A percentile compares a stretch with the other conserved stretches of the same genome.
Evolutionary conservation across 2,329 filamentous ascomycete genomes (phyloP).

Genomic region (Cladosporium sp.): DNA sequence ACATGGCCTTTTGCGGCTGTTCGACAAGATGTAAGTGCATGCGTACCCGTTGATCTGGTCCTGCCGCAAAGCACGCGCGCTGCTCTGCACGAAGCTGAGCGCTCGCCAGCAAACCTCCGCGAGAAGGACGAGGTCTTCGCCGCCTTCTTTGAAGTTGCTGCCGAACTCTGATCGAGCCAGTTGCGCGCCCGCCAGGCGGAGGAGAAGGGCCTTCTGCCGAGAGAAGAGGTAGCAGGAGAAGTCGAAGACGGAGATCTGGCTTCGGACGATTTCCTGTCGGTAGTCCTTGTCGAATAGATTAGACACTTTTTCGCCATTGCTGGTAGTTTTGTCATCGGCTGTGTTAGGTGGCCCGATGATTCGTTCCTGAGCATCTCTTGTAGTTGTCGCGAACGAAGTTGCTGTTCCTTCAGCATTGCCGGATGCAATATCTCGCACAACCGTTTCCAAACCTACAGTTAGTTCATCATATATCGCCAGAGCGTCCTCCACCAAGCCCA

Average conservation of each 20-base stretch:
- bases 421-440: slow-evolving; percentile 66
- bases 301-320: slow-evolving; percentile 13
- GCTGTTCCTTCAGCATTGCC: slow-evolving; percentile 60
- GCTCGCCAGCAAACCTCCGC: slow-evolving; percentile 80
- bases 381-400: slow-evolving; percentile 64
- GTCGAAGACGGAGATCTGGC: slow-evolving; percentile 93
- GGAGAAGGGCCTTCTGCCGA: slow-evolving; percentile 73
- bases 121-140: slow-evolving; percentile 70
- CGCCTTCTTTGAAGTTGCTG: slow-evolving; percentile 26
- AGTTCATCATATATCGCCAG: slow-evolving; percentile 93
- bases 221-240: slow-evolving; percentile 92
- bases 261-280: slow-evolving; percentile 83
- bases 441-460: slow-evolving; percentile 74
- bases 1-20: background rate
- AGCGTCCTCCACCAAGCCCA: slow-evolving; percentile 91
- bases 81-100: slow-evolving; percentile 74
- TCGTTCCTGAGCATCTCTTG: slow-evolving; percentile 55
- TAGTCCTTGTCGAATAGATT: slow-evolving; percentile 61
- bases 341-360: slow-evolving; percentile 16
- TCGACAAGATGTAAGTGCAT: slow-evolving; percentile 6
- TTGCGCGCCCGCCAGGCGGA: slow-evolving; percentile 69
- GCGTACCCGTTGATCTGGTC: slow-evolving; percentile 64
- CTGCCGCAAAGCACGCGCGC: slow-evolving; percentile 70
- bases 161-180: slow-evolving; percentile 38
- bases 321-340: slow-evolving; percentile 9